Percentiles rank a stretch among this genome's conserved stretches.
Evolutionary conservation across 1,284 basidiomycete species (phyloP).

Genomic region (Moesziomyces sp.): DNA sequence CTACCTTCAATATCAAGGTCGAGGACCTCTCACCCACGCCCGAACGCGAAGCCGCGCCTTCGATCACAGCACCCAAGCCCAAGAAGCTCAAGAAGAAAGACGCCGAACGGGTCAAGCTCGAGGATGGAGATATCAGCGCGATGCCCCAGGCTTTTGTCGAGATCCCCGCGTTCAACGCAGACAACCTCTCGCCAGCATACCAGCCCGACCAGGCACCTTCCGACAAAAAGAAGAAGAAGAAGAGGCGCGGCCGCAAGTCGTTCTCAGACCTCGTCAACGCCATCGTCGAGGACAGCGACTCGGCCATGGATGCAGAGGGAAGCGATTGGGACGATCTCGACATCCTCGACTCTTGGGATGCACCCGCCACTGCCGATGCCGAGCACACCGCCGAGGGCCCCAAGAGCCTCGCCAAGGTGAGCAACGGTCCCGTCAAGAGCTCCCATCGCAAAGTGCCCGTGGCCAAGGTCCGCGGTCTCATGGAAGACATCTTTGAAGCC

Average conservation of each 20-base stretch:
- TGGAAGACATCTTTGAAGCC: slow-evolving; percentile 89
- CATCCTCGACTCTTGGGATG: slow-evolving; percentile 24
- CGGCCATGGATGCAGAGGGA: slow-evolving; percentile 44
- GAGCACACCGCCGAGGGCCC: slow-evolving; percentile 11
- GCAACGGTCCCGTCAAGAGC: slow-evolving; percentile 46
- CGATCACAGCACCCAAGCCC: slow-evolving; percentile 1
- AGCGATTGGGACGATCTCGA: slow-evolving; percentile 53
- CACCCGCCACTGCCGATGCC: slow-evolving; percentile 1
- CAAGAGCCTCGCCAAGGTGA: slow-evolving; percentile 33
- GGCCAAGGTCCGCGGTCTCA: slow-evolving; percentile 77
- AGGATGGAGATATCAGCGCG: slow-evolving; percentile 1
- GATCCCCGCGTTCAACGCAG: not conserved
- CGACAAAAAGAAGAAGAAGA: slow-evolving; percentile 30
- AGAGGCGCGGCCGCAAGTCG: slow-evolving; percentile 19
- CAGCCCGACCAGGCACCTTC: slow-evolving; percentile 1
- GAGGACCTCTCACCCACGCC: not conserved
- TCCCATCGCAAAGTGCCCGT: slow-evolving; percentile 70
- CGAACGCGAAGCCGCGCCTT: not conserved
- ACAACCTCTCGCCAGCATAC: not conserved
- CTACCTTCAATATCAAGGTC: slow-evolving; percentile 12
- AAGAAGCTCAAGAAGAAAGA: slow-evolving; percentile 25
- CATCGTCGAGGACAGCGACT: slow-evolving; percentile 45
- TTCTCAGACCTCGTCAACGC: slow-evolving; percentile 32
- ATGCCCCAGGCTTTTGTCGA: slow-evolving; percentile 9
- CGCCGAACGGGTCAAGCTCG: slow-evolving; percentile 3